Evolutionary conservation across 345 rosid species (phyloP), one percentile per base, ranked within the genome.

Genomic region (Brassica rapa): DNA sequence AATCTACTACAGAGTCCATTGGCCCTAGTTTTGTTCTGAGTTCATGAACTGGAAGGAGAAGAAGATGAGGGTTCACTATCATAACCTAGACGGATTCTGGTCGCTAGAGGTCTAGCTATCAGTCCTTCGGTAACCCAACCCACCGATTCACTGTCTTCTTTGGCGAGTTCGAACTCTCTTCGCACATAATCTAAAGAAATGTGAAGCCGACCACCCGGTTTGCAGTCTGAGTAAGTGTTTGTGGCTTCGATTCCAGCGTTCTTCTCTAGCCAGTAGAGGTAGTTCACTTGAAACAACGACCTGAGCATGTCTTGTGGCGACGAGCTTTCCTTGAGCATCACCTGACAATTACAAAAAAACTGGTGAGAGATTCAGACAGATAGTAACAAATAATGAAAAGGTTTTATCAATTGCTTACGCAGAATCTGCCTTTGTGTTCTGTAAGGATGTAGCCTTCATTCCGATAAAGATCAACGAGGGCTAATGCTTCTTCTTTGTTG

Each of bases 121-220:
- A 95, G 96, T 66, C 99, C 96, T 59, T 90, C 93, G 37, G 88
- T 84, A 5, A 86, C 82, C 98, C 99, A 95, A 59, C 98, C 99
- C 24, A 81, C 85, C 7, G 87, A 77, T 74, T 84, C 86, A 1
- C 97, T 89, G 81, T 95, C 97, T 27, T 78, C 87, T 78, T 84
- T 95, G 4, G 80, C 93, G 62, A 91, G 89, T 84, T 88, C 85
- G 80, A 93, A 95, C 85, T 95, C 99, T 83, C 97, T 81, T 68
- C 76, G 88, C 57, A 83, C 93, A 69, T 93, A 95, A 60, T 93
- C 99, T 63, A 93, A 80, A 62, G 99, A 90, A 57, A 89, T 68
- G 53, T 88, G 91, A 30, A 95, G 91, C 75, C 89, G 88, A 15
- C 99, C 99, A 4, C 97, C 93, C 0, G 68, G 82, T 80, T 82